Conservation (phyloP, 2,329 filamentous ascomycete genomes). For the Sarocladiaceae sp. region DNA sequence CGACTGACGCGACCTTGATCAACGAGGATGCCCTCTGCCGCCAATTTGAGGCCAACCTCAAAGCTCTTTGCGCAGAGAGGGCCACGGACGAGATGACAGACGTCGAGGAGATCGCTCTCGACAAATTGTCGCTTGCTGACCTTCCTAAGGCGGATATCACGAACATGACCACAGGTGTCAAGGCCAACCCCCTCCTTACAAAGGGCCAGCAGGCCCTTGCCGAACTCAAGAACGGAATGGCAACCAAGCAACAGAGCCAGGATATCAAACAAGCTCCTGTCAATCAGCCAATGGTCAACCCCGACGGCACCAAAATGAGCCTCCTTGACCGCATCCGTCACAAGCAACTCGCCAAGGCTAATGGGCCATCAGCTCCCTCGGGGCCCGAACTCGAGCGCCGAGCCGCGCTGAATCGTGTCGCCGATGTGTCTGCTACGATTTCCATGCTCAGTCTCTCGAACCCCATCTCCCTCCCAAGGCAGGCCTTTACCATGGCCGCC, state of each 20-base stretch:
- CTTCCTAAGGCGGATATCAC: slow-evolving; percentile 30
- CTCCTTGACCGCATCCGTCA: slow-evolving; percentile 70
- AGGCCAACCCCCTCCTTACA: slow-evolving; percentile 50
- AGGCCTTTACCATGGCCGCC: slow-evolving; percentile 59
- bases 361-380: slow-evolving; percentile 52
- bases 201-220: slow-evolving; percentile 65
- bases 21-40: slow-evolving; percentile 46
- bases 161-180: slow-evolving; percentile 25
- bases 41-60: slow-evolving; percentile 48
- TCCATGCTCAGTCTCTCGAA: slow-evolving; percentile 57
- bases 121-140: slow-evolving; percentile 43
- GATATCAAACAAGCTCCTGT: slow-evolving; percentile 28
- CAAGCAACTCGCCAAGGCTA: slow-evolving; percentile 56
- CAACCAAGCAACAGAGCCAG: slow-evolving; percentile 42
- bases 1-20: slow-evolving; percentile 25
- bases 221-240: slow-evolving; percentile 59
- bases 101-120: slow-evolving; percentile 41
- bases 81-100: slow-evolving; percentile 23
- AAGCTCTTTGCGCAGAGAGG: slow-evolving; percentile 33
- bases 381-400: slow-evolving; percentile 52
- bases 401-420: slow-evolving; percentile 59
- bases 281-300: slow-evolving; percentile 28
- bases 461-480: slow-evolving; percentile 41
- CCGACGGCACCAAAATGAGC: slow-evolving; percentile 50
- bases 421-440: slow-evolving; percentile 63